Evolutionary conservation across 139 green algal genomes (phyloP), one percentile per base, ranked within the genome.

Genomic region (Nannochloris sp.): DNA sequence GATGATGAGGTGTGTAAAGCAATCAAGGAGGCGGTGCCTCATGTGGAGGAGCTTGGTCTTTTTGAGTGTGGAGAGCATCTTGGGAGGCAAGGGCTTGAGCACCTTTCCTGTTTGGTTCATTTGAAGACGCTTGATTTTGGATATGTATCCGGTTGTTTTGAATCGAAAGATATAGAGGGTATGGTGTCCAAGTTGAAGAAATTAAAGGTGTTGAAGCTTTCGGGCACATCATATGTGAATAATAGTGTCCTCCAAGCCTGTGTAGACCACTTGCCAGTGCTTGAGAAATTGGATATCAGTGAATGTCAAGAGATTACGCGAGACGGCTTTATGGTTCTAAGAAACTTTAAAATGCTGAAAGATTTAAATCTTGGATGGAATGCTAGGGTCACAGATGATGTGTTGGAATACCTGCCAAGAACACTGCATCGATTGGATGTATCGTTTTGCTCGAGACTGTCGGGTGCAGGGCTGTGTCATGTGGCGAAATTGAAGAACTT

Each of bases 341-440:
- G 10, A 10, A 31, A 43, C 14, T 62, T 75, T 34, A 34, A 40
- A 12, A 15, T 31, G 11, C 55, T 75, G 55, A 29, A 46, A 14
- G 55, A 67, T 24, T 57, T 75, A 10, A 62, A 71, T 16, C 24
- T 71, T 10, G 69, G 69, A 9, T 75, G 69, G 69, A 75, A 75
- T 60, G 48, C 66, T 3, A 61, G 55, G 36, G 34, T 75, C 37
- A 15, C 36, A 3, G 68, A 60, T 18, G 27, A 15, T 4, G 50
- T 53, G 27, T 50, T 75, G 51, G 37, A 57, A 23, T 43, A 21
- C 19, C 43, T 75, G 34, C 31, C 57, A 29, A 15, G 21, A 37
- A 21, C 19, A 36, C 19, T 58, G 7, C 23, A 19, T n/a, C n/a
- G 50, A 19, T 16, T 58, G 4, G 60, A 66, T 19, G 12, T 66